A percentile compares a stretch with the other conserved stretches of the same genome.
Conservation (phyloP, 2,329 filamentous ascomycete genomes). For the Neoscytalidium dimidiatum region DNA sequence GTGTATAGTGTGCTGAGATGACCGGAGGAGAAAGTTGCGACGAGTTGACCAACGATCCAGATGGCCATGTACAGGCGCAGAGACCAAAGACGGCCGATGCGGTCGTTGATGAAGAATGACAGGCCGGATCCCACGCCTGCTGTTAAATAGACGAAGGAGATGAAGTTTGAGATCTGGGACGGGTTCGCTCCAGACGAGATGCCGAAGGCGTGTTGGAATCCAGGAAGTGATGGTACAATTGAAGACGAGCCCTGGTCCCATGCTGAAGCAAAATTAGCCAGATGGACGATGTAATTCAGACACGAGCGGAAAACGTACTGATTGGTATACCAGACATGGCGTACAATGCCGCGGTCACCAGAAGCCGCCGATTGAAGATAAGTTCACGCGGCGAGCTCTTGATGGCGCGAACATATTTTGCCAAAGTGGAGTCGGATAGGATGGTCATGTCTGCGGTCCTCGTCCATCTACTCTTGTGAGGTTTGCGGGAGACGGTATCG, state of each 20-base stretch:
- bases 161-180: conserved; percentile 35
- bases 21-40: conserved; percentile 30
- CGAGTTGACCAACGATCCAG: conserved; percentile 38
- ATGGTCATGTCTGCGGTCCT: conserved; percentile 10
- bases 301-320: conserved; percentile 13
- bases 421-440: conserved; percentile 22
- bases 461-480: not conserved
- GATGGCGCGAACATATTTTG: conserved; percentile 22
- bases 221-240: conserved; percentile 34
- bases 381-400: conserved; percentile 22
- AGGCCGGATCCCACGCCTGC: conserved; percentile 32
- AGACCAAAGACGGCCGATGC: conserved; percentile 44
- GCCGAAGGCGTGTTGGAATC: conserved; percentile 40
- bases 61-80: conserved; percentile 40
- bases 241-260: conserved; percentile 39
- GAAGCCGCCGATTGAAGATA: conserved; percentile 23
- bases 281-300: not conserved
- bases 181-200: conserved; percentile 33
- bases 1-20: conserved; percentile 35
- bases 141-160: conserved; percentile 44
- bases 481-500: not conserved
- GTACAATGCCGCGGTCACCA: conserved; percentile 24
- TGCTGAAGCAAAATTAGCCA: conserved; percentile 22
- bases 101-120: conserved; percentile 44
- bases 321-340: conserved; percentile 25